phyloP scores from a whole-genome alignment of 1,139 yeast species.

The Pichiaceae sp. region DNA sequence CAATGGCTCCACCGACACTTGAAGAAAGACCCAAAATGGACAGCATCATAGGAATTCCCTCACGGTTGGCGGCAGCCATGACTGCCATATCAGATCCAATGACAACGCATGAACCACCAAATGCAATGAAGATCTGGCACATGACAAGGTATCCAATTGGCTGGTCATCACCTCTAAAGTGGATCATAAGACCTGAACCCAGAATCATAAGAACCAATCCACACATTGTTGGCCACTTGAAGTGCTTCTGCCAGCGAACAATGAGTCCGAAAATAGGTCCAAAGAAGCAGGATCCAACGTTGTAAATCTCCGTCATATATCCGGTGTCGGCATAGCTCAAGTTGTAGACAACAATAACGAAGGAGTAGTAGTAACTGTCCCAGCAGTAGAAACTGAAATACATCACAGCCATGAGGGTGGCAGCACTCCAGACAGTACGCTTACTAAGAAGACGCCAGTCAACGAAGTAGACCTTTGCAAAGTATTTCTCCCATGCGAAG shows the following conservation, averaged over 20 bases:
- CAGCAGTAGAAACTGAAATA: constrained; percentile 23
- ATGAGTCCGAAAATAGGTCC: constrained; percentile 21
- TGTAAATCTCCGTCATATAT: constrained; percentile 23
- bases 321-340: constrained; percentile 19
- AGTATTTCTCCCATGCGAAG: constrained; percentile 21
- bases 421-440: constrained; percentile 25
- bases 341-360: constrained; percentile 22
- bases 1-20: constrained; percentile 24
- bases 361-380: constrained; percentile 22
- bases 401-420: constrained; percentile 16
- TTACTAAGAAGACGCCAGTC: constrained; percentile 18
- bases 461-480: constrained; percentile 24
- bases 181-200: constrained; percentile 25
- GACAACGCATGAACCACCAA: constrained; percentile 24
- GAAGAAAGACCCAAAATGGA: constrained; percentile 18
- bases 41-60: constrained; percentile 20
- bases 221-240: constrained; percentile 22
- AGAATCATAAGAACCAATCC: constrained; percentile 24
- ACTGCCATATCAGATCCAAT: constrained; percentile 24
- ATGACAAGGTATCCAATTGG: constrained; percentile 23
- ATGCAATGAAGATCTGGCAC: constrained; percentile 27
- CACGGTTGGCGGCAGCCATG: constrained; percentile 19
- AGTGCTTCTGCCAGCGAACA: constrained; percentile 22
- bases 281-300: constrained; percentile 23
- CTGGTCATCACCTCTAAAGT: constrained; percentile 20